phyloP scores from a whole-genome alignment of 78 protist species.

The Blattamonas nauphoetae region DNA sequence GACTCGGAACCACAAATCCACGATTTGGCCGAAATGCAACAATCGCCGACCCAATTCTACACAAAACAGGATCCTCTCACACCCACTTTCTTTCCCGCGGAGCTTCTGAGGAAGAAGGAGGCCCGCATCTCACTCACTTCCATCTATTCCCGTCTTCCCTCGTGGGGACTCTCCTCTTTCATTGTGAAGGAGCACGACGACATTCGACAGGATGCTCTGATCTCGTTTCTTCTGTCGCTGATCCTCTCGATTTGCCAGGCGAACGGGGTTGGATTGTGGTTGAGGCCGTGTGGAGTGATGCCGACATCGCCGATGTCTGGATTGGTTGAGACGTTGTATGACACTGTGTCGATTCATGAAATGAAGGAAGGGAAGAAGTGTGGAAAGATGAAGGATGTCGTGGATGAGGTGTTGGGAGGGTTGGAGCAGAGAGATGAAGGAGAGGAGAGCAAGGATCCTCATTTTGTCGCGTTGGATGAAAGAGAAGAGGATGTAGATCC shows the following conservation, averaged over 20 bases:
- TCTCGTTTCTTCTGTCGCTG: neutral
- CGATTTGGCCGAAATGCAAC: too few species aligned
- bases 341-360: neutral
- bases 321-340: neutral
- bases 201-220: neutral
- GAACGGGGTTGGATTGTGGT: neutral
- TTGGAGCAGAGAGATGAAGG: neutral
- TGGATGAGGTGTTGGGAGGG: neutral
- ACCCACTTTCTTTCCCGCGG: too few species aligned
- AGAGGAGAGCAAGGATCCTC: too few species aligned
- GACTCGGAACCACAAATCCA: too few species aligned
- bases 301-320: neutral
- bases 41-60: too few species aligned
- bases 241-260: neutral
- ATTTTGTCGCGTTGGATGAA: too few species aligned
- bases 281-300: neutral
- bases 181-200: neutral
- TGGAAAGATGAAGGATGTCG: neutral
- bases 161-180: too few species aligned
- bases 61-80: too few species aligned
- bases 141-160: too few species aligned
- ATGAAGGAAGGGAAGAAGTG: neutral
- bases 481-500: too few species aligned
- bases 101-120: too few species aligned
- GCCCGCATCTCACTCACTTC: too few species aligned